Evolutionary conservation across 2,329 filamentous ascomycete genomes (phyloP).

Genomic region (Hypocreales sp.): DNA sequence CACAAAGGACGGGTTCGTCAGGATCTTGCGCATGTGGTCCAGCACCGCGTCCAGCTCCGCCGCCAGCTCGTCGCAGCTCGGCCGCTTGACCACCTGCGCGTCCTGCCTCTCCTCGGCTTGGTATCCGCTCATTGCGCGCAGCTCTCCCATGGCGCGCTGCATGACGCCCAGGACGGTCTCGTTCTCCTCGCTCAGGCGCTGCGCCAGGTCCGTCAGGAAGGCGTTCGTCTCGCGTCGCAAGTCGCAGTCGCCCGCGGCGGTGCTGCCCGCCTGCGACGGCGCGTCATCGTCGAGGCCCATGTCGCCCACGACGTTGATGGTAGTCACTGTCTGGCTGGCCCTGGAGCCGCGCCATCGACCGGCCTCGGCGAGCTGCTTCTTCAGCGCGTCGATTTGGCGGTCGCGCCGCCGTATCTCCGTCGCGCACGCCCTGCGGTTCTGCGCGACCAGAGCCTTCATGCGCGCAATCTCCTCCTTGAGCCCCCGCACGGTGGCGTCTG

Average conservation of each 20-base stretch:
- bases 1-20: constrained; percentile 94
- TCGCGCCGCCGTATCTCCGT: constrained; percentile 88
- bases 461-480: constrained; percentile 72
- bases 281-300: constrained; percentile 30
- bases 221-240: constrained; percentile 79
- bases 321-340: constrained; percentile 37
- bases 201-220: constrained; percentile 73
- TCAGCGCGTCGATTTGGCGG: constrained; percentile 73
- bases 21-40: constrained; percentile 63
- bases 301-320: constrained; percentile 41
- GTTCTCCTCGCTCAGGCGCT: constrained; percentile 81
- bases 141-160: constrained; percentile 50
- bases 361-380: constrained; percentile 67
- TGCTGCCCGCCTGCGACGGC: constrained; percentile 6
- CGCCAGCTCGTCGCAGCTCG: constrained; percentile 49
- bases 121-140: constrained; percentile 55
- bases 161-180: constrained; percentile 63
- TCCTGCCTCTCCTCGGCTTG: constrained; percentile 18
- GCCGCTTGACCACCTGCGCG: constrained; percentile 17
- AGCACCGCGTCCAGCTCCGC: constrained; percentile 62
- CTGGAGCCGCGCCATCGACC: constrained; percentile 43
- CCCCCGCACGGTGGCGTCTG: constrained; percentile 58
- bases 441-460: constrained; percentile 64
- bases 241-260: constrained; percentile 39
- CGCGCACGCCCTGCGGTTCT: constrained; percentile 73